Evolutionary conservation across 768 basidiomycete species (phyloP).

Genomic region (Tubosaeta sp.): DNA sequence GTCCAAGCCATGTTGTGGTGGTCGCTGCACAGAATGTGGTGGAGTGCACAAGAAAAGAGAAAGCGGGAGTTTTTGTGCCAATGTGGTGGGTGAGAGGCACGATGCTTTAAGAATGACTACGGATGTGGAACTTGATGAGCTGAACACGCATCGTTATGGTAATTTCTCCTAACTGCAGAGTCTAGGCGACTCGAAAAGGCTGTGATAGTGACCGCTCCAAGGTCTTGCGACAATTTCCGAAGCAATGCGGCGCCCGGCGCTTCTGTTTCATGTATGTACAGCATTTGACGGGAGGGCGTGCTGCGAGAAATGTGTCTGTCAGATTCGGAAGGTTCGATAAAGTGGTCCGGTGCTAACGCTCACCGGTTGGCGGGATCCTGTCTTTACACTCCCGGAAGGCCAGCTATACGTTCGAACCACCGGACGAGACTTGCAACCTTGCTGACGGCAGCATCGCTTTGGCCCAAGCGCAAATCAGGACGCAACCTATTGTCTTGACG

Average conservation of each 20-base stretch:
- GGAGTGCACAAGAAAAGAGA: slow-evolving; percentile 5
- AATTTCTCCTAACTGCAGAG: slow-evolving; percentile 6
- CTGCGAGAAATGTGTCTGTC: slow-evolving; percentile 9
- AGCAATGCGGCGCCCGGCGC: slow-evolving; percentile 19
- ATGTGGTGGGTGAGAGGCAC: slow-evolving; percentile 11
- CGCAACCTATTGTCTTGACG: slow-evolving; percentile 56
- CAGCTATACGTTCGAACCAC: slow-evolving; percentile 77
- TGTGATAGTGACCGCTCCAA: slow-evolving; percentile 17
- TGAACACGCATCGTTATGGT: slow-evolving; percentile 14
- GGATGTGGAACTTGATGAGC: slow-evolving; percentile 9
- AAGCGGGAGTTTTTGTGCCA: slow-evolving; percentile 15
- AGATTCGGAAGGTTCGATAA: slow-evolving; percentile 1
- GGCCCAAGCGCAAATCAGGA: slow-evolving; percentile 69
- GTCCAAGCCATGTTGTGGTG: slow-evolving; percentile 18
- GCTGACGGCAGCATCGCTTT: slow-evolving; percentile 63
- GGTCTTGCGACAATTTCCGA: slow-evolving; percentile 23
- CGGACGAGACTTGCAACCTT: slow-evolving; percentile 60
- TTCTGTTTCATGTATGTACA: slow-evolving; percentile 25
- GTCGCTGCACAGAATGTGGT: slow-evolving; percentile 18
- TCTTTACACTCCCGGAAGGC: slow-evolving; percentile 35
- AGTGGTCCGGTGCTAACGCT: slow-evolving; percentile 10
- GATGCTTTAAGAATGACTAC: slow-evolving; percentile 4
- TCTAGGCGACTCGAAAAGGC: slow-evolving; percentile 18
- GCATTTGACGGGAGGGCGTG: slow-evolving; percentile 14
- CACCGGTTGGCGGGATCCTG: slow-evolving; percentile 9